phyloP scores from a whole-genome alignment of 768 basidiomycete species.

The Kwoniella bestiolae region DNA sequence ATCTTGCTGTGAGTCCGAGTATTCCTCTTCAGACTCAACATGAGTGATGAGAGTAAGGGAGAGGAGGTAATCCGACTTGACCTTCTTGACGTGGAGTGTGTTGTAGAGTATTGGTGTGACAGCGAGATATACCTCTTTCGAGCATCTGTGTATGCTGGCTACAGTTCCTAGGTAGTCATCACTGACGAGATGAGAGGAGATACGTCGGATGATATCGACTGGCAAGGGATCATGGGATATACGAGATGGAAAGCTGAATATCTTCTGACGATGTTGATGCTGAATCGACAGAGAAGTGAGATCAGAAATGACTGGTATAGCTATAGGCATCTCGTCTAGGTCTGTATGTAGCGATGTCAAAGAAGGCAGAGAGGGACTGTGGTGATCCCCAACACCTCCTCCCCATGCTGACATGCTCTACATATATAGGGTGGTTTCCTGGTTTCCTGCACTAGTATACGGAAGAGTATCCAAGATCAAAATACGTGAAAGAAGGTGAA shows the following conservation, averaged over 20 bases:
- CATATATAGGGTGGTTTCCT: neutral
- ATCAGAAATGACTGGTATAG: neutral
- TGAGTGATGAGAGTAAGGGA: no score
- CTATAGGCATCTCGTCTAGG: slow-evolving; percentile 13
- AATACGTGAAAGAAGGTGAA: neutral
- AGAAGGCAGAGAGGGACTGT: neutral
- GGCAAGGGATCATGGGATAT: slow-evolving; percentile 9
- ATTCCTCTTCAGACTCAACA: no score
- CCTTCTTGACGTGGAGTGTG: slow-evolving; percentile 8
- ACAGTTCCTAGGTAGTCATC: slow-evolving; percentile 6
- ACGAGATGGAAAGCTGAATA: neutral
- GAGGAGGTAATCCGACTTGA: slow-evolving; percentile 14
- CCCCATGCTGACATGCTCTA: slow-evolving; percentile 1
- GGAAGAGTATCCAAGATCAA: neutral
- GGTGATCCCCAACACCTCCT: neutral
- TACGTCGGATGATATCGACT: slow-evolving; percentile 21
- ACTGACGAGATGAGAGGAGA: slow-evolving; percentile 11
- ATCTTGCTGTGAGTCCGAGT: neutral
- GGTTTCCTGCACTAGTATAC: neutral
- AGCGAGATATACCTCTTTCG: slow-evolving; percentile 22
- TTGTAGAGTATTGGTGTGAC: slow-evolving; percentile 27
- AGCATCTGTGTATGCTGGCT: slow-evolving; percentile 17
- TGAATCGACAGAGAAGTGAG: neutral
- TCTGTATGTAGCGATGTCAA: neutral
- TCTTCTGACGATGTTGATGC: neutral